These are phyloP conservation scores for Strobilomyces dryophilus DNA, from an alignment of 768 basidiomycete species.

Conservation along the genomic window DNA sequence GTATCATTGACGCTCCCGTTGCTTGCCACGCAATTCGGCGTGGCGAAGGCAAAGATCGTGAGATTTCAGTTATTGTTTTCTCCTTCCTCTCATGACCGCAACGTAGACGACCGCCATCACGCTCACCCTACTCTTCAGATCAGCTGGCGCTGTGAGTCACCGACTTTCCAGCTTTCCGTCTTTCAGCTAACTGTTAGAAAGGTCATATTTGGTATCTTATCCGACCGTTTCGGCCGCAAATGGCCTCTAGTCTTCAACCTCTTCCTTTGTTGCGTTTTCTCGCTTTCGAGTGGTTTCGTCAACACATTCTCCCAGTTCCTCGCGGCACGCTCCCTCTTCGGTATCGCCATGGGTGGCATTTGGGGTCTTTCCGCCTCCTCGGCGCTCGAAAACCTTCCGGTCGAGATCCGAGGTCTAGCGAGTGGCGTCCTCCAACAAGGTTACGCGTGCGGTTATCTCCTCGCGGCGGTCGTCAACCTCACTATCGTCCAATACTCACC, in stretches of 20 bases:
- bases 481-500: constrained; percentile 40
- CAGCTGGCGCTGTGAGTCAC: constrained; percentile 59
- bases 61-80: constrained; percentile 44
- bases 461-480: constrained; percentile 83
- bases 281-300: constrained; percentile 82
- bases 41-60: too few species aligned
- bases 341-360: constrained; percentile 84
- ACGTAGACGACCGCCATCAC: constrained; percentile 79
- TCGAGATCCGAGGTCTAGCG: constrained; percentile 83
- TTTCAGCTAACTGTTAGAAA: constrained; percentile 5
- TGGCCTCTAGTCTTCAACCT: constrained; percentile 86
- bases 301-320: constrained; percentile 76
- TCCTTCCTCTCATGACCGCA: constrained; percentile 11
- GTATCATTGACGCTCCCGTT: constrained; percentile 55
- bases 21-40: constrained; percentile 47
- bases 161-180: neutral
- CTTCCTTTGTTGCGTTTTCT: constrained; percentile 62
- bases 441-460: constrained; percentile 84
- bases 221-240: constrained; percentile 88
- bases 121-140: constrained; percentile 85
- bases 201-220: constrained; percentile 74
- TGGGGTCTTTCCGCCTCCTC: constrained; percentile 86
- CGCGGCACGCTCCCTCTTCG: constrained; percentile 76
- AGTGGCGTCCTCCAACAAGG: constrained; percentile 89
- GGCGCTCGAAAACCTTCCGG: constrained; percentile 85